Conservation (phyloP, 2,329 filamentous ascomycete species). For the Hypoxylon sp. region DNA sequence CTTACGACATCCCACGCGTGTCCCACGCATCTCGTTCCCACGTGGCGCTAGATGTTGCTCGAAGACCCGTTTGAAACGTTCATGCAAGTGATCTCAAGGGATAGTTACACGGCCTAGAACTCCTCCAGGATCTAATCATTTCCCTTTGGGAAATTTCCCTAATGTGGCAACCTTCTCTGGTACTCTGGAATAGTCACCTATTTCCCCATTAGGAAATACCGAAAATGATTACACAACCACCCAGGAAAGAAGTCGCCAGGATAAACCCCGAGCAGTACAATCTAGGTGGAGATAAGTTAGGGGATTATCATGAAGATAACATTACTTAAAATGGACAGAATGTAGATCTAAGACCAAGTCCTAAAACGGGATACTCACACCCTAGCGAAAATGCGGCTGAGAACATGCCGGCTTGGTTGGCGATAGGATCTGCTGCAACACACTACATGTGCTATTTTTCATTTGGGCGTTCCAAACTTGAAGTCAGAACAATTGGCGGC, state of each 20-base stretch:
- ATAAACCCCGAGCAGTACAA: background rate
- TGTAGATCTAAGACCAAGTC: background rate
- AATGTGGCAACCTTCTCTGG: background rate
- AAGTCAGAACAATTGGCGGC: background rate
- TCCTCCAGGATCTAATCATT: background rate
- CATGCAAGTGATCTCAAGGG: background rate
- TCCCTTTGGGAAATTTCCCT: background rate
- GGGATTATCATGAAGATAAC: background rate
- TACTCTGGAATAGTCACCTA: background rate
- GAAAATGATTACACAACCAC: background rate
- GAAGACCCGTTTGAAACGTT: background rate
- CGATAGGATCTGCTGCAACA: background rate
- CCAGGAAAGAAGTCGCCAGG: background rate
- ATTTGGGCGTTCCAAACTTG: background rate
- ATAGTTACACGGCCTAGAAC: background rate
- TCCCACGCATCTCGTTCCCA: background rate
- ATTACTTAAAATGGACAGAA: background rate
- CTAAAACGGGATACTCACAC: background rate
- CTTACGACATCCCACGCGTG: background rate
- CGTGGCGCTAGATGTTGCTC: background rate
- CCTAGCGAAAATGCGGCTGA: background rate
- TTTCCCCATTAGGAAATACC: conserved; percentile 3
- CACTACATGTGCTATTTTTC: background rate
- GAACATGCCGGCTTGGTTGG: background rate
- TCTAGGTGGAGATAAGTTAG: background rate